Conservation (phyloP, 2,329 filamentous ascomycete genomes). For the Zymoseptoria brevis region DNA sequence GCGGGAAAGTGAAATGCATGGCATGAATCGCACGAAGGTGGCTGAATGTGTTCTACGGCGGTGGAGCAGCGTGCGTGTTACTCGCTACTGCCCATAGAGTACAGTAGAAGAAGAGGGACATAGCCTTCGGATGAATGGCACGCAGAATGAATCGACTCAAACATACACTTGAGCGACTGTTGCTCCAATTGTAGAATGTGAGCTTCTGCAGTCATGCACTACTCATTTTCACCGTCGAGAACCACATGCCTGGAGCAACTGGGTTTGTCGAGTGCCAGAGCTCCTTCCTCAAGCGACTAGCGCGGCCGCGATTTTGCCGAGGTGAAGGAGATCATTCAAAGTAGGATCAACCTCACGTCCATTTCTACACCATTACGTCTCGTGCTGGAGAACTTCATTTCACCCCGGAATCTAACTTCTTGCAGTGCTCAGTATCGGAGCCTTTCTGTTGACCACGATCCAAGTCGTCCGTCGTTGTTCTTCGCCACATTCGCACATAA, state of each 20-base stretch:
- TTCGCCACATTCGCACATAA: background rate
- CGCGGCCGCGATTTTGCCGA: background rate
- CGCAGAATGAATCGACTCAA: background rate
- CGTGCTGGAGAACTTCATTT: background rate
- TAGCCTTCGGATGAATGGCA: background rate
- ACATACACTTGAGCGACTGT: background rate
- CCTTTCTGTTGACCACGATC: background rate
- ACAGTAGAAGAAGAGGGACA: background rate
- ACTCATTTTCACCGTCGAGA: background rate
- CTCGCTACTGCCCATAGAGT: background rate
- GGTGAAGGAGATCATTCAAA: background rate
- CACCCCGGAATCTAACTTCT: background rate
- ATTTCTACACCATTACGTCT: background rate
- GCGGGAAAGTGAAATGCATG: background rate
- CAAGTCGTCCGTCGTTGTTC: background rate
- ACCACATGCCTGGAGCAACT: background rate
- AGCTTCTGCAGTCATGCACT: background rate
- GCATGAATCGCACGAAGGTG: background rate
- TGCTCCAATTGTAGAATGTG: background rate
- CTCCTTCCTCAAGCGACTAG: background rate
- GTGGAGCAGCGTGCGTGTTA: background rate
- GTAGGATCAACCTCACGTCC: background rate
- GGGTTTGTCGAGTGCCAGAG: background rate
- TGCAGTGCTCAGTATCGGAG: background rate
- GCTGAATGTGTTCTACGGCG: background rate